A percentile compares a stretch with the other conserved stretches of the same genome.
Evolutionary conservation across 495 filamentous ascomycete genomes (phyloP).

Genomic region (Peziza echinospora): DNA sequence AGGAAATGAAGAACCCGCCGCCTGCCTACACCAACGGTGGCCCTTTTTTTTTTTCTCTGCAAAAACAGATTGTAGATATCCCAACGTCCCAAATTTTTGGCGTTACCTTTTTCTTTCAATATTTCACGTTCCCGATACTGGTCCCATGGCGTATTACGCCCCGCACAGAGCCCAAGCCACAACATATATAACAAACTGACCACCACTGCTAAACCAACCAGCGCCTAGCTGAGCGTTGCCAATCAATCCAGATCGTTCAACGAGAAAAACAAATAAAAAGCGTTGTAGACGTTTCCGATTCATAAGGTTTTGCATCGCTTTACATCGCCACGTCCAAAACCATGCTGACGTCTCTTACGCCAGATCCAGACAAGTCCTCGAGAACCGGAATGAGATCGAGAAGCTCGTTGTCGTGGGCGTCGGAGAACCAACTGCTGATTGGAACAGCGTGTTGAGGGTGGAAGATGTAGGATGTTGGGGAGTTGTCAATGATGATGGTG

Average conservation of each 20-base stretch:
- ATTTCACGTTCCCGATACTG: too few relatives aligned
- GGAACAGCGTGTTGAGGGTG: conserved; percentile 97
- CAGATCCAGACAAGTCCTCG: conserved; percentile 73
- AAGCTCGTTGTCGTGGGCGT: conserved; percentile 98
- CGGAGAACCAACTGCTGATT: conserved; percentile 99
- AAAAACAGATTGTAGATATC: too few relatives aligned
- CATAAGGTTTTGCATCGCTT: conserved; percentile 13
- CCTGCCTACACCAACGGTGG: too few relatives aligned
- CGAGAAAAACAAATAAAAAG: too few relatives aligned
- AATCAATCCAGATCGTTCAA: too few relatives aligned
- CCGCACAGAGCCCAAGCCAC: not conserved
- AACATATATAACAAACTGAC: not conserved
- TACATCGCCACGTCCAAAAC: conserved; percentile 91
- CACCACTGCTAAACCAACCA: not conserved
- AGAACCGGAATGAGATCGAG: conserved; percentile 95
- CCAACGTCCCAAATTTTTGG: too few relatives aligned
- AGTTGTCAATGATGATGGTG: conserved; percentile 99
- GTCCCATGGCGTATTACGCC: too few relatives aligned
- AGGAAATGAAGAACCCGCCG: not conserved
- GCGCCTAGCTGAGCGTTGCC: not conserved
- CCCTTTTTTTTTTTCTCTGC: too few relatives aligned
- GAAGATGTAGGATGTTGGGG: conserved; percentile 97
- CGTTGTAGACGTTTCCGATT: too few relatives aligned
- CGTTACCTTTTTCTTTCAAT: too few relatives aligned
- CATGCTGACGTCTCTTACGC: conserved; percentile 88